Conservation (phyloP, 208 protist genomes). For the Leishmania major region DNA sequence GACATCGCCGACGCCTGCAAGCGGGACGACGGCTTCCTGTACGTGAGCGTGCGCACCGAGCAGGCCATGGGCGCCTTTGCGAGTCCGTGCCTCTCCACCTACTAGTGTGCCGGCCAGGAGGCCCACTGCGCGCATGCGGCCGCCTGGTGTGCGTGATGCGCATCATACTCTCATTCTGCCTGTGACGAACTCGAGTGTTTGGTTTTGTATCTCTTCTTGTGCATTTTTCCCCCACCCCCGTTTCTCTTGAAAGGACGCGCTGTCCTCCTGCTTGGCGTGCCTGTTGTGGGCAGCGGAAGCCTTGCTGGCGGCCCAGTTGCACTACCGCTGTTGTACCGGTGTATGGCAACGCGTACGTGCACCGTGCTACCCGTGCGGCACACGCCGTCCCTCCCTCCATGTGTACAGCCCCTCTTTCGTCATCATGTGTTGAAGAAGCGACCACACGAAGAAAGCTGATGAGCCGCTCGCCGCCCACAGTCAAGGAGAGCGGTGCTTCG, state of each 20-base stretch:
- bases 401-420: not conserved
- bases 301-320: too few relatives aligned
- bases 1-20: constrained; percentile 19
- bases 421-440: not conserved
- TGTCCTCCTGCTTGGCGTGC: not conserved
- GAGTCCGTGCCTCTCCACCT: not conserved
- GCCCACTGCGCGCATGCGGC: too few relatives aligned
- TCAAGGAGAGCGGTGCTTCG: too few relatives aligned
- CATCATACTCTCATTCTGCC: not conserved
- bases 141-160: not conserved
- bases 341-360: too few relatives aligned
- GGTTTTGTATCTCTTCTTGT: not conserved
- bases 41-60: constrained; percentile 15
- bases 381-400: not conserved
- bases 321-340: too few relatives aligned
- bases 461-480: too few relatives aligned
- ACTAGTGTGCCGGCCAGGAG: not conserved
- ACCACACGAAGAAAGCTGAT: not conserved
- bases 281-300: not conserved
- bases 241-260: not conserved
- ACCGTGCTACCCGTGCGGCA: not conserved
- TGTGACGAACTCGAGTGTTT: not conserved
- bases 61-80: not conserved
- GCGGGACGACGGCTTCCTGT: constrained; percentile 22
- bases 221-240: not conserved